phyloP scores from a whole-genome alignment of 169 alveolate genomes.

The Amoebophrya sp. region DNA sequence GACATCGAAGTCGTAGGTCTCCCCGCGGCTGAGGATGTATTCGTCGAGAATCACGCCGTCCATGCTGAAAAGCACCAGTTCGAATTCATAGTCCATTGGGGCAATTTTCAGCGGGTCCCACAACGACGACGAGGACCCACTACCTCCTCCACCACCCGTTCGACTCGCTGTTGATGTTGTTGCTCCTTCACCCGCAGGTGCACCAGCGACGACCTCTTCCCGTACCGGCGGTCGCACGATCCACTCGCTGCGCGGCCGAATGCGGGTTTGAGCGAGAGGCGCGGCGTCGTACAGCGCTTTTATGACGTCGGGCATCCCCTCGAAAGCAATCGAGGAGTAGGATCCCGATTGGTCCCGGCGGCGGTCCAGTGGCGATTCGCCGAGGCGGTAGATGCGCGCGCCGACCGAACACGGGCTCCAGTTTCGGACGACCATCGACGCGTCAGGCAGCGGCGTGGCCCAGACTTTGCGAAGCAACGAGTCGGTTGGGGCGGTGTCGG shows the following conservation, averaged over 20 bases:
- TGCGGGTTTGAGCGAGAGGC: not conserved
- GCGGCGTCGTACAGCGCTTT: not conserved
- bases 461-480: not conserved
- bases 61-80: not conserved
- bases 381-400: not conserved
- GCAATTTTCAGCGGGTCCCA: not conserved
- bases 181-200: not conserved
- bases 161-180: not conserved
- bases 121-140: too few relatives aligned
- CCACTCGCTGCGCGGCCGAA: not conserved
- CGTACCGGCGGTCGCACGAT: not conserved
- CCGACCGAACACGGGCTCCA: not conserved
- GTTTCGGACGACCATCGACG: not conserved
- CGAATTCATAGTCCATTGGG: not conserved
- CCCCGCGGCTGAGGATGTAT: not conserved
- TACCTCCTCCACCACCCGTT: too few relatives aligned
- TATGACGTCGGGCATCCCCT: not conserved
- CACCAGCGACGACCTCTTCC: not conserved
- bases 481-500: not conserved
- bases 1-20: not conserved
- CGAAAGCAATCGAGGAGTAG: not conserved
- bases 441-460: not conserved
- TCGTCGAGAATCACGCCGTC: not conserved
- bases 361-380: conserved; percentile 1
- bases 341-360: not conserved